Evolutionary conservation across 768 basidiomycete genomes (phyloP).

Genomic region (Podaxis carcinomalis): DNA sequence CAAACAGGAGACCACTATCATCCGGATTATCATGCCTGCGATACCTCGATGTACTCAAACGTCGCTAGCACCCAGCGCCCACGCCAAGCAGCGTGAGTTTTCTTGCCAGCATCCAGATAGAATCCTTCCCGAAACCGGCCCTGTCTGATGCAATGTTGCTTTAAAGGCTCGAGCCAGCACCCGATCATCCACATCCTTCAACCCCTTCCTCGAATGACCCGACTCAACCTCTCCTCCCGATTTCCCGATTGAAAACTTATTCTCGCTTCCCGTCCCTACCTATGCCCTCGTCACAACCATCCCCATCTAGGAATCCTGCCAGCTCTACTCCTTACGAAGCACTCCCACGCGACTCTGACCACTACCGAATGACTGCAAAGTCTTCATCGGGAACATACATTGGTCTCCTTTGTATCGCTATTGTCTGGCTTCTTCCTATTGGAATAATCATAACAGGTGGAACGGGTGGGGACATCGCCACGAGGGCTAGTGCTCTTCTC

Average conservation of each 20-base stretch:
- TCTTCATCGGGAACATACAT: background rate
- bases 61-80: background rate
- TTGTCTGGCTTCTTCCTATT: constrained; percentile 1
- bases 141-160: background rate
- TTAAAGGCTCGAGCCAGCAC: background rate
- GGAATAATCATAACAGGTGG: background rate
- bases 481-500: background rate
- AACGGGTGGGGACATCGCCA: background rate
- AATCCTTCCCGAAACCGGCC: background rate
- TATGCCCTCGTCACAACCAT: background rate
- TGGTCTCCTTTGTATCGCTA: background rate
- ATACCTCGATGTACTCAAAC: background rate
- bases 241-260: background rate
- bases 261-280: background rate
- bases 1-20: background rate
- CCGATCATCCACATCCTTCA: background rate
- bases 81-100: background rate
- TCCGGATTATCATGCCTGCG: background rate
- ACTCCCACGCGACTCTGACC: background rate
- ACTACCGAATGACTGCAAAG: background rate
- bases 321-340: background rate
- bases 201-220: background rate
- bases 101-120: background rate
- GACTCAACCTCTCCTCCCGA: background rate
- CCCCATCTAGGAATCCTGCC: background rate